Base-by-base conservation (phyloP, 1,284 basidiomycete species). In the Coriolopsis trogii region DNA sequence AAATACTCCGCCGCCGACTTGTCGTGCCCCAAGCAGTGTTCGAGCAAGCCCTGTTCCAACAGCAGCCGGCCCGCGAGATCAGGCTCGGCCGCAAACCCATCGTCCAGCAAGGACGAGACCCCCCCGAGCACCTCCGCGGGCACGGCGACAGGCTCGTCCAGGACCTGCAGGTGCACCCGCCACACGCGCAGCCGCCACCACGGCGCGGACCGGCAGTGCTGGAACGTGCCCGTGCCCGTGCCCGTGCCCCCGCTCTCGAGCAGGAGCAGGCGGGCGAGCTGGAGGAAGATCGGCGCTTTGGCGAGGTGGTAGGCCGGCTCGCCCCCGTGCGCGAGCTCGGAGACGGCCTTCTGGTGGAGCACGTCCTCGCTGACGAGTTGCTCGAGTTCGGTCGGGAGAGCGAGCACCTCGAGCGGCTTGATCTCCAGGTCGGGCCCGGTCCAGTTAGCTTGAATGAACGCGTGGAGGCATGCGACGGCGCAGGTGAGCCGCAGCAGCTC, bases 271-370 rank as follows among this genome's bases (percentile, higher is more conserved):
- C 89, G 81, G 0, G 95, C 82, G 49, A 96, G 74, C 34, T 89
- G 82, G 47, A 98, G 81, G 63, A 95, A 85, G 24, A 84, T 72
- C 1, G 95, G 81, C 37, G 74, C 73, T 55, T 79, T 75, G 16
- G 87, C 81, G 41, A 99, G 88, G 69, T 99, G 97, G 72, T 99
- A 99, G 0, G 93, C 93, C 3, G 97, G 97, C 72, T 99, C 96
- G 1, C 97, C 97, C 2, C 85, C 84, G 54, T 84, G 84, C 0
- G 94, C 86, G 38, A 99, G 82, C 56, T 89, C 85, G 4, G 87
- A 77, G 39, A 95, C 76, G 12, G 94, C 82, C 52, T 80, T 81
- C 26, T 74, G 70, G 63, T 94, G 83, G 36, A 97, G 70, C 4
- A 61, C 39, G 25, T 83, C 79, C 36, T 84, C 77, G 13, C 77